Percentiles rank a stretch among this genome's conserved stretches.
phyloP scores from a whole-genome alignment of 257 asterid genomes.

The Coffea eugenioides region DNA sequence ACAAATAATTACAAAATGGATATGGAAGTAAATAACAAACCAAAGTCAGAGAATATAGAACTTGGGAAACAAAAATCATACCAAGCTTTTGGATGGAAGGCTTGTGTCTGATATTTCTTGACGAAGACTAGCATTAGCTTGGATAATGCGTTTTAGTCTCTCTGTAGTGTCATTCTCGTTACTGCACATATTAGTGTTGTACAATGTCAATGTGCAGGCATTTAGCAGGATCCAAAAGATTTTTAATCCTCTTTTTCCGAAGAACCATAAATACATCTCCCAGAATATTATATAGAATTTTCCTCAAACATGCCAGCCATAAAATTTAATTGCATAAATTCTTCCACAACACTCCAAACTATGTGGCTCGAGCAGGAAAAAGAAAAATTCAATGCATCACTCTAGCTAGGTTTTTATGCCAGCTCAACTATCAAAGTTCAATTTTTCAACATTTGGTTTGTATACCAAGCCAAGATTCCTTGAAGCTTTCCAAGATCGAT shows the following conservation, averaged over 20 bases:
- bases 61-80: conserved; percentile 27
- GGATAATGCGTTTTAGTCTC: conserved; percentile 72
- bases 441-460: neutral
- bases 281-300: neutral
- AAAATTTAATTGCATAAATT: neutral
- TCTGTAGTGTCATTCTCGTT: conserved; percentile 88
- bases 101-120: conserved; percentile 52
- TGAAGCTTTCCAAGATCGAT: neutral
- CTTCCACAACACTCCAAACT: neutral
- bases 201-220: neutral
- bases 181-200: conserved; percentile 40
- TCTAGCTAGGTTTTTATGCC: neutral
- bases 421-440: neutral
- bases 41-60: conserved; percentile 5
- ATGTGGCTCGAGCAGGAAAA: neutral
- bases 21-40: conserved; percentile 1
- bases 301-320: neutral
- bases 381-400: neutral
- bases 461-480: neutral
- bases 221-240: neutral
- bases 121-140: conserved; percentile 64
- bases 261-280: neutral
- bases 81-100: conserved; percentile 41
- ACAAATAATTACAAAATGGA: neutral
- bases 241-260: neutral